Conservation (phyloP, 78 protist species). For the Salpingoeca rosetta region DNA sequence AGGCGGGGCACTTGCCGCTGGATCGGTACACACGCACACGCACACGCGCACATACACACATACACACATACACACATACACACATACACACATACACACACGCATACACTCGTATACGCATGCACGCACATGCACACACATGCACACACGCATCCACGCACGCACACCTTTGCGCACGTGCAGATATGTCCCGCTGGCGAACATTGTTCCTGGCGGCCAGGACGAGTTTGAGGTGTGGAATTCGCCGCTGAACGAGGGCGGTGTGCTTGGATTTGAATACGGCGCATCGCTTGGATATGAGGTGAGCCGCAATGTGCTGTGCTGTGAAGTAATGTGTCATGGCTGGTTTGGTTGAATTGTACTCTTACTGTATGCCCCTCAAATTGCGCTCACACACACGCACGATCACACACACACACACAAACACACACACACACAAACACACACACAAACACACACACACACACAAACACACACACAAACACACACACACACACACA, state of each 20-base stretch:
- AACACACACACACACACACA: not conserved
- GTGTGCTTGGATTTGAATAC: slow-evolving; percentile 84
- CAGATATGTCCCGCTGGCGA: not conserved
- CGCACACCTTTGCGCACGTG: no score
- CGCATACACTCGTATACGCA: no score
- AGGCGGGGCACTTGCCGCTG: no score
- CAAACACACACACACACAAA: not conserved
- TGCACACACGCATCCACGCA: no score
- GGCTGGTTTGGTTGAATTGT: no score
- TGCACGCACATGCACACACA: no score
- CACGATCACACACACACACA: not conserved
- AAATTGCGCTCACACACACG: not conserved
- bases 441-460: not conserved
- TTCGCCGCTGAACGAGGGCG: slow-evolving; percentile 65
- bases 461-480: not conserved
- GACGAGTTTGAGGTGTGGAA: slow-evolving; percentile 40
- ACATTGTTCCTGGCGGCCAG: slow-evolving; percentile 1
- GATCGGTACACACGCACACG: no score
- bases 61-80: no score
- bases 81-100: no score
- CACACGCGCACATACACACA: no score
- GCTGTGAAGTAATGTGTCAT: no score
- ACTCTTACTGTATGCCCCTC: no score
- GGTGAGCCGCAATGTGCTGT: not conserved
- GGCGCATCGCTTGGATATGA: slow-evolving; percentile 48